phyloP scores from a whole-genome alignment of 176 grass and related monocot species.

The Melocanna baccifera region DNA sequence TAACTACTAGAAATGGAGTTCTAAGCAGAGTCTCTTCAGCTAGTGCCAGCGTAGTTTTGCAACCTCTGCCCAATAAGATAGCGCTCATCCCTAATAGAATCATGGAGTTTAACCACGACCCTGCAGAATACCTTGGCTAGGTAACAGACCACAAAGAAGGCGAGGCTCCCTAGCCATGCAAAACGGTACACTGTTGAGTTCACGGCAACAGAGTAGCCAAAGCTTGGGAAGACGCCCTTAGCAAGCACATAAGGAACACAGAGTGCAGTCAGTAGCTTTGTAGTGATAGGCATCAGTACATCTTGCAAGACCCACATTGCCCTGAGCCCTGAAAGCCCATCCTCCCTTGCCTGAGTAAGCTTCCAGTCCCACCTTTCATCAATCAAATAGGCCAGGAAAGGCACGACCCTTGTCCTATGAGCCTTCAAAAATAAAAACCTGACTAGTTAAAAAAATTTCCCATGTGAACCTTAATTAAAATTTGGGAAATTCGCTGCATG shows the following conservation, averaged over 20 bases:
- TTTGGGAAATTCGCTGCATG: background rate
- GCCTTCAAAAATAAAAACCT: constrained; percentile 30
- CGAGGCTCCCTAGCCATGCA: constrained; percentile 46
- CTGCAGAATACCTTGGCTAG: constrained; percentile 12
- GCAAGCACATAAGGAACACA: constrained; percentile 50
- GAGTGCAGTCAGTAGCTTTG: constrained; percentile 42
- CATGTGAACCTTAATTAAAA: background rate
- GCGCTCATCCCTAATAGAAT: constrained; percentile 52
- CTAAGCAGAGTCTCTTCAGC: background rate
- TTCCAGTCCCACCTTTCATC: constrained; percentile 44
- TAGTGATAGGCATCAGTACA: constrained; percentile 37
- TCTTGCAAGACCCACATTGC: constrained; percentile 47
- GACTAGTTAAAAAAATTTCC: background rate
- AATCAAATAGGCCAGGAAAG: constrained; percentile 26
- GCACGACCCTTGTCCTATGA: constrained; percentile 15
- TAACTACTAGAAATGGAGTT: background rate
- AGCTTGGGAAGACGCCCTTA: constrained; percentile 36
- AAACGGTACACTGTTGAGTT: constrained; percentile 52
- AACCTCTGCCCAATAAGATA: constrained; percentile 47
- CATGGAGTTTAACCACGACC: constrained; percentile 34
- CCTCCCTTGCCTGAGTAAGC: constrained; percentile 22
- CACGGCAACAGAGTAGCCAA: constrained; percentile 36
- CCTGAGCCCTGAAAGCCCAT: constrained; percentile 30
- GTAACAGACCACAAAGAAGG: constrained; percentile 19
- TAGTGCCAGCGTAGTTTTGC: constrained; percentile 36